Conservation (phyloP, 768 basidiomycete genomes). For the Suillus alpinus region DNA sequence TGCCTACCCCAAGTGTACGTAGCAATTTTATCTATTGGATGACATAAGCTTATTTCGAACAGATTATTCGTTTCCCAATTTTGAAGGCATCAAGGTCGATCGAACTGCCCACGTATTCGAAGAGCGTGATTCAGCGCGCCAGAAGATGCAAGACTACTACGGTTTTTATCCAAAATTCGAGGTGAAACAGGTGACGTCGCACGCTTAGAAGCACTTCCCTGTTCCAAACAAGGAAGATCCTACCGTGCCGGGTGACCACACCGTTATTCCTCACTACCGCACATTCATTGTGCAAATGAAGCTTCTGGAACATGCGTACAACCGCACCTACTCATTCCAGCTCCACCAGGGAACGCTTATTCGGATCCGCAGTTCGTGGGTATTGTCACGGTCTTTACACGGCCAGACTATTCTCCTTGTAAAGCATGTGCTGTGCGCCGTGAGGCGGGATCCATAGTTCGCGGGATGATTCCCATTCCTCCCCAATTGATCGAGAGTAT, state of each 20-base stretch:
- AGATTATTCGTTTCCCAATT: conserved; percentile 29
- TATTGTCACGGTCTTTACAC: conserved; percentile 21
- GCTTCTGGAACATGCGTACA: conserved; percentile 24
- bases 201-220: conserved; percentile 15
- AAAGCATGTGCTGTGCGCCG: conserved; percentile 23
- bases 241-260: conserved; percentile 14
- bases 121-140: conserved; percentile 20
- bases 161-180: conserved; percentile 18
- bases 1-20: conserved; percentile 21
- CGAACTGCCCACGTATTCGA: conserved; percentile 8
- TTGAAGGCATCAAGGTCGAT: conserved; percentile 27
- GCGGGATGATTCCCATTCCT: conserved; percentile 24
- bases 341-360: conserved; percentile 12
- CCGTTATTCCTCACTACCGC: conserved; percentile 21
- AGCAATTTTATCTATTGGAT: not conserved
- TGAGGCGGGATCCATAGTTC: conserved; percentile 13
- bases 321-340: conserved; percentile 22
- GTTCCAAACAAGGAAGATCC: conserved; percentile 10
- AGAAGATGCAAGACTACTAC: conserved; percentile 22
- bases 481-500: conserved; percentile 20
- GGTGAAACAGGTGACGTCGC: conserved; percentile 1
- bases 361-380: conserved; percentile 15
- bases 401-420: conserved; percentile 24
- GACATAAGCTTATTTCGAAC: not conserved
- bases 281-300: conserved; percentile 22